Base-by-base conservation (phyloP, 176 grass and related monocot species). In the Oropetium thomaeum region DNA sequence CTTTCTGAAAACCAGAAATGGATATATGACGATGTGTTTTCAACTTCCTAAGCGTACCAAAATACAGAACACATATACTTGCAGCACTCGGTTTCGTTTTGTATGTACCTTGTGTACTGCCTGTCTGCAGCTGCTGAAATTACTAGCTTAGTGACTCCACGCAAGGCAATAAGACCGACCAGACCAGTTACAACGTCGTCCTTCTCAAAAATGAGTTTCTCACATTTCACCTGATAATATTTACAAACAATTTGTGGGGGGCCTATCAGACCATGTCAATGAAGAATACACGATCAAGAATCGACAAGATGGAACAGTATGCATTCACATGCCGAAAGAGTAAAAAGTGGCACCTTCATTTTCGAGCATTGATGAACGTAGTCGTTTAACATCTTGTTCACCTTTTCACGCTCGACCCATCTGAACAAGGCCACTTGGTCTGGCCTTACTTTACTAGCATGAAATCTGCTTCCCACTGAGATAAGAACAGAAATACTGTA, bases 401-500 rank as follows among this genome's bases (percentile, higher is more conserved):
- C 84, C 67, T 79, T 97, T 25, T 88, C 75, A 72, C 54, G 77
- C 58, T 88, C 87, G 9, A 82, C 54, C 73, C 61, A 69, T 81
- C 90, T 77, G 77, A 83, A 90, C 22, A 83, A 49, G 61, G 33
- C 63, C 49, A 97, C 85, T 40, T 84, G 73, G 34, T 82, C 53
- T 3, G 54, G 54, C 32, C 47, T 79, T 53, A 88, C 32, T 47
- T 83, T 84, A 69, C 75, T 74, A 13, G 38, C 82, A 40, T 82
- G 87, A 66, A 96, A 92, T 65, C 76, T 87, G 39, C 73, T 51
- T 49, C 84, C 87, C 81, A 89, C 87, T 96, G 81, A 78, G 61
- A 82, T 23, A 62, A 65, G 37, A 28, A 71, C 7, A 44, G 9
- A 58, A 51, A 17, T n/a, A n/a, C n/a, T n/a, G n/a, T 25, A 31